Evolutionary conservation across 2,329 filamentous ascomycete genomes (phyloP), one percentile per base, ranked within the genome.

Genomic region (Cordyceps farinosa): DNA sequence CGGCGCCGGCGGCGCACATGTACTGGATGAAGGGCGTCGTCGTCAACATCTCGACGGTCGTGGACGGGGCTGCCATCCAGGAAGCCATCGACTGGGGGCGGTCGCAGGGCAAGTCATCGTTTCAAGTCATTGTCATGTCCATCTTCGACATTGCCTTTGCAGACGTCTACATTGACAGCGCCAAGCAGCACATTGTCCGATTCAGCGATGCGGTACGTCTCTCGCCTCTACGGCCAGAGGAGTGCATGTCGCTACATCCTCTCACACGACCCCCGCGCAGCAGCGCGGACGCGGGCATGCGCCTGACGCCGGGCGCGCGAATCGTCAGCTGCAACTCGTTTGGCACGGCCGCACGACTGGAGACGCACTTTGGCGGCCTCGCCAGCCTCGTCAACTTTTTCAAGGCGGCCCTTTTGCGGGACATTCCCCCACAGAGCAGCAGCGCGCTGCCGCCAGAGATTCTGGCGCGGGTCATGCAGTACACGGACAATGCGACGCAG

Each of bases 301-400:
- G 3, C 38, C 15, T 6, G 63, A 48, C 45, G 22, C 9, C 8
- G 5, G 45, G 63, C 2, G 61, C 65, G 61, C 3, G 15, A 1
- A 50, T 65, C 6, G 51, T 65, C 53, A 36, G 27, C 30, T 44
- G 44, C 17, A 55, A 60, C 38, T 56, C 50, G 57, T 60, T 52
- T n/a, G 55, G 55, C 17, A 63, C 45, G 3, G 29, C 27, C 13
- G 44, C 27, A 27, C 51, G 42, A 30, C 62, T 70, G 15, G 59
- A 57, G 38, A 22, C 5, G 3, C 44, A 62, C 0, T 69, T 67
- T 36, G 61, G 66, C 11, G 67, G 67, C 10, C 59, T 69, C 27
- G 64, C 64, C 15, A 64, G 67, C 11, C 66, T 70, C n/a, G 62
- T 69, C 52, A 67, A 67, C 34, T 68, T 70, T 65, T 69, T 68